Base-by-base conservation (phyloP, 2,329 filamentous ascomycete species). In the Periconia macrospinosa region DNA sequence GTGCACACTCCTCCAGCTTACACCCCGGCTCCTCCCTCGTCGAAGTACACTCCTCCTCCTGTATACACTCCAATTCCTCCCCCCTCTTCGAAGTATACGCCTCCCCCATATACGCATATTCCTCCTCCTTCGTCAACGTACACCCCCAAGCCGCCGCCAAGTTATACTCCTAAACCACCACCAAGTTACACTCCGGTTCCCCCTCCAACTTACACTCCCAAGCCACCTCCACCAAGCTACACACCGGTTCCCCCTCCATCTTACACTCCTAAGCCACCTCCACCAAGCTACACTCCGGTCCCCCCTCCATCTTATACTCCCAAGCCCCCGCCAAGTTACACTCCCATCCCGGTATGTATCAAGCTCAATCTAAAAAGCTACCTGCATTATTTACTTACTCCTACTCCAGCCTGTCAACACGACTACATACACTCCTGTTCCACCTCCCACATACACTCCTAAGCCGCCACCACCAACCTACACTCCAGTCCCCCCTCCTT, bases 1-100 rank as follows among this genome's bases (percentile, higher is more conserved):
- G 51, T 33, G 30, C 43, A 54, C 46, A 53, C 49, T 50, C 54
- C 53, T 44, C 54, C 54, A 8, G 33, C 10, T 17, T 47, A 54
- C 47, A 41, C 51, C n/a, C 30, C 51, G 2, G n/a, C 20, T 47
- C 42, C 47, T 9, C 17, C 48, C 17, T 19, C 47, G 18, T 19
- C 41, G 27, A 51, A 41, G 17, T 13, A 17, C 14, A 46, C 18
- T 30, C 47, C 46, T 30, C 47, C 46, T 44, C 37, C 47, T 50
- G 11, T 23, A 10, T 33, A 18, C 23, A 40, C 46, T 14, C 30
- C 13, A 2, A 8, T 30, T 18, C 44, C 44, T 15, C 44, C 44
- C 10, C 27, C 44, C 3, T 47, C 41, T 40, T 23, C 37, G 41
- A 35, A 37, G 11, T 47, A 35, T 30, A 42, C 49, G 40, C 49